A percentile compares a stretch with the other conserved stretches of the same genome.
Conservation (phyloP, 768 basidiomycete species). For the Leccinum ochraceum region DNA sequence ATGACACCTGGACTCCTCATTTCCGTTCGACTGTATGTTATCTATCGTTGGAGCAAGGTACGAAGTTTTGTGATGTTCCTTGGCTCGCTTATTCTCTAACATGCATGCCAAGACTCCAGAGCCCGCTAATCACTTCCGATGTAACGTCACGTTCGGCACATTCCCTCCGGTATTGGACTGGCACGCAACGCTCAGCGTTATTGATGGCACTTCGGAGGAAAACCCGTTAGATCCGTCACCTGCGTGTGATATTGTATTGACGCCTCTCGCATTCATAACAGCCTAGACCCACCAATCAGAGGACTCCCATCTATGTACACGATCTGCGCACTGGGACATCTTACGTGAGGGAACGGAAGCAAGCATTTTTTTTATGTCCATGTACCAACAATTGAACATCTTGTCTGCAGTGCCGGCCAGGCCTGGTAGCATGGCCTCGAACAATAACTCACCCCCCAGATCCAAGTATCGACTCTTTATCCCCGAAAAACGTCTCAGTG, state of each 20-base stretch:
- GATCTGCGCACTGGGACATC: background rate
- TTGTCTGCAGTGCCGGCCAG: background rate
- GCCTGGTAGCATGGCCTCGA: background rate
- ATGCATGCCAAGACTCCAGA: background rate
- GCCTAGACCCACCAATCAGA: background rate
- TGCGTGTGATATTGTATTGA: background rate
- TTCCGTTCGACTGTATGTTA: background rate
- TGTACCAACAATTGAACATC: background rate
- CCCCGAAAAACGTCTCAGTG: background rate
- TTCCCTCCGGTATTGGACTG: background rate
- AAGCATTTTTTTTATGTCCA: background rate
- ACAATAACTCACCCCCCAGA: background rate
- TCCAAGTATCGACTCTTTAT: background rate
- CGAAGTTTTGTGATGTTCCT: background rate
- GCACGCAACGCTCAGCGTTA: background rate
- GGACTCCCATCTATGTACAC: background rate
- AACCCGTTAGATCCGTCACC: background rate
- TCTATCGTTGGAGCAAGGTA: background rate
- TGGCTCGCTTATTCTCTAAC: background rate
- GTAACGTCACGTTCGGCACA: background rate
- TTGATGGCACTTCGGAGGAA: background rate
- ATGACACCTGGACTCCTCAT: background rate
- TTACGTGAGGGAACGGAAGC: background rate
- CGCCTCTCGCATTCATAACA: background rate
- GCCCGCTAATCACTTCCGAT: background rate